These are phyloP conservation scores for Ogataea polymorpha DNA, from an alignment of 805 yeast species.

Conservation along the genomic window DNA sequence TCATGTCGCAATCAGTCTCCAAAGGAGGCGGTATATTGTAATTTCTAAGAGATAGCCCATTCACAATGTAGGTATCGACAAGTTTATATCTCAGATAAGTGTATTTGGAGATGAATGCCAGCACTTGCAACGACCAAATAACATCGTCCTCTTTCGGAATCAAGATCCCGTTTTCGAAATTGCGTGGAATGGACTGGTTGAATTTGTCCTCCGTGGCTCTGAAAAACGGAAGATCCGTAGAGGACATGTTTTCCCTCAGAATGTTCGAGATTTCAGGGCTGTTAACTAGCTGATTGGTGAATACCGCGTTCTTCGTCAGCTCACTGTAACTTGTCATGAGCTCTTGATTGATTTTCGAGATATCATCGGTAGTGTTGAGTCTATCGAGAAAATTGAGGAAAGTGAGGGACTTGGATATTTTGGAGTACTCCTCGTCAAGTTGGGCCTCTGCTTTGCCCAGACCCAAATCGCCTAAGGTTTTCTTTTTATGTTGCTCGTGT, in stretches of 20 bases:
- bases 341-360: conserved; percentile 20
- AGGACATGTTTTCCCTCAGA: conserved; percentile 20
- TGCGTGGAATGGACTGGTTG: conserved; percentile 43
- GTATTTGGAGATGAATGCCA: conserved; percentile 92
- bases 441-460: conserved; percentile 7
- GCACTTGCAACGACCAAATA: conserved; percentile 85
- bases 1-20: conserved; percentile 27
- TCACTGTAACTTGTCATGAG: conserved; percentile 23
- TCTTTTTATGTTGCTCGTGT: conserved; percentile 14
- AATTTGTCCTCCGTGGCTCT: conserved; percentile 21
- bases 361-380: conserved; percentile 25
- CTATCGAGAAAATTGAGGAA: conserved; percentile 29
- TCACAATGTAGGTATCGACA: conserved; percentile 73
- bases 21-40: conserved; percentile 33
- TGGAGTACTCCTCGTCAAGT: conserved; percentile 26
- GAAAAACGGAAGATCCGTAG: conserved; percentile 20
- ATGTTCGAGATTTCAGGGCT: conserved; percentile 31
- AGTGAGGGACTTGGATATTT: conserved; percentile 25
- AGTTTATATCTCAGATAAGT: conserved; percentile 71
- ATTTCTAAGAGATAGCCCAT: conserved; percentile 57
- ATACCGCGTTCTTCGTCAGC: conserved; percentile 23
- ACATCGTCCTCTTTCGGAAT: conserved; percentile 92
- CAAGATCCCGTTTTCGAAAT: conserved; percentile 64
- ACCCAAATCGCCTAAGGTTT: conserved; percentile 4
- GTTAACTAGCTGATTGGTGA: conserved; percentile 26